Percentiles rank a stretch among this genome's conserved stretches.
These are phyloP conservation scores for Zymoseptoria tritici DNA, from an alignment of 2,329 filamentous ascomycete species.

Conservation along the genomic window DNA sequence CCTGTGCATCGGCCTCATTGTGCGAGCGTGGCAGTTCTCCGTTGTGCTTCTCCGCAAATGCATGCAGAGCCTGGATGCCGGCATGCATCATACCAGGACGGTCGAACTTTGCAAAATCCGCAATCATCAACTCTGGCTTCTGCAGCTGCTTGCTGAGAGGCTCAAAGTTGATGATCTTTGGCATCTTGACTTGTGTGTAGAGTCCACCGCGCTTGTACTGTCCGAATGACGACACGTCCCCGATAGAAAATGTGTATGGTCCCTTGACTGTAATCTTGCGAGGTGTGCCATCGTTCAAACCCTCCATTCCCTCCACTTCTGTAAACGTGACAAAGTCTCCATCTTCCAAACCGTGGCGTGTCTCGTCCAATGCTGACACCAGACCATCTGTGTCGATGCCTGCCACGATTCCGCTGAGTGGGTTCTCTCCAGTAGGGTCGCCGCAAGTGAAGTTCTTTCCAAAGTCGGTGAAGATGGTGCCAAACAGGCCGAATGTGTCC, in stretches of 20 bases:
- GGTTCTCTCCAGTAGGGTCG: conserved; percentile 84
- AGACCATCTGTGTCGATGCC: conserved; percentile 82
- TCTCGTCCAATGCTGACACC: conserved; percentile 90
- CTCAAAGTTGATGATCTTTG: conserved; percentile 86
- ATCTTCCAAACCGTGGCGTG: conserved; percentile 88
- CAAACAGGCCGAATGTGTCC: conserved; percentile 90
- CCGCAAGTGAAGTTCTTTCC: conserved; percentile 87
- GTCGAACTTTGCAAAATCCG: conserved; percentile 97
- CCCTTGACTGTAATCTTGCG: conserved; percentile 88
- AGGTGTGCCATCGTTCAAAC: conserved; percentile 72
- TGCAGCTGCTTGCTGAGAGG: conserved; percentile 68
- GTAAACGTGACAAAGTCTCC: conserved; percentile 94
- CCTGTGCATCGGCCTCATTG: conserved; percentile 73
- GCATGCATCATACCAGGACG: conserved; percentile 85
- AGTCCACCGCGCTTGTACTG: conserved; percentile 82
- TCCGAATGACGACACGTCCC: conserved; percentile 79
- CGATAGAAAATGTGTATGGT: conserved; percentile 95
- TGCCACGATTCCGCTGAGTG: conserved; percentile 79
- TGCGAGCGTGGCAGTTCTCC: conserved; percentile 73
- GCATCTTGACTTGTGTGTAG: conserved; percentile 97
- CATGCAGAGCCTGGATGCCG: conserved; percentile 85
- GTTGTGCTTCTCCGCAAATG: conserved; percentile 65
- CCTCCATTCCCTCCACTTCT: conserved; percentile 88
- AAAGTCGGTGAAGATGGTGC: conserved; percentile 94
- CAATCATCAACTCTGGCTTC: conserved; percentile 81